Conservation (phyloP, 1,284 basidiomycete genomes). For the Malassezia pachydermatis region DNA sequence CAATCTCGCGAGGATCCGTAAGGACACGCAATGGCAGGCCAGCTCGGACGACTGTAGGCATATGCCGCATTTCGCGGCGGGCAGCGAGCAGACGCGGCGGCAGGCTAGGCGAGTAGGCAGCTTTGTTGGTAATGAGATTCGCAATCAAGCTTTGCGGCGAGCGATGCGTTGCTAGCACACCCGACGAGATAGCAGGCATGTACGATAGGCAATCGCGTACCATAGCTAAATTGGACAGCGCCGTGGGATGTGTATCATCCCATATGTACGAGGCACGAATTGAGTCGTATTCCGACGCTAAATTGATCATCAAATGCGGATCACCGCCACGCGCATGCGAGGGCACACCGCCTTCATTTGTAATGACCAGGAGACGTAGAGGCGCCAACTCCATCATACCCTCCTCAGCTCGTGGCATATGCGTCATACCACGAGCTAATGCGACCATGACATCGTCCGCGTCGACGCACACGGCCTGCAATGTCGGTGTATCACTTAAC, state of each 20-base stretch:
- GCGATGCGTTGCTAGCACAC: slow-evolving; percentile 91
- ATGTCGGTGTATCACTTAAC: slow-evolving; percentile 58
- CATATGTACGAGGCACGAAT: slow-evolving; percentile 85
- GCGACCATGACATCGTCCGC: slow-evolving; percentile 85
- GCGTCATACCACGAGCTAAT: slow-evolving; percentile 73
- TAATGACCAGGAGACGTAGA: slow-evolving; percentile 91
- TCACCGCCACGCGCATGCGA: slow-evolving; percentile 89
- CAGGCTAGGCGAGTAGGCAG: slow-evolving; percentile 84
- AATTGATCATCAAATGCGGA: slow-evolving; percentile 91
- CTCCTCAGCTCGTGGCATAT: slow-evolving; percentile 10
- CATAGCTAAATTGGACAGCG: slow-evolving; percentile 76
- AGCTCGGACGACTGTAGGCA: slow-evolving; percentile 81
- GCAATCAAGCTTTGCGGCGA: slow-evolving; percentile 89
- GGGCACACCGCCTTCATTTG: slow-evolving; percentile 89
- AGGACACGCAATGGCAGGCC: slow-evolving; percentile 79
- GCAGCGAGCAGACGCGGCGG: slow-evolving; percentile 83
- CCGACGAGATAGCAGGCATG: slow-evolving; percentile 87
- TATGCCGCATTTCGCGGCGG: slow-evolving; percentile 72
- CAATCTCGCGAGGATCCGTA: slow-evolving; percentile 57
- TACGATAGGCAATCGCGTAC: slow-evolving; percentile 76
- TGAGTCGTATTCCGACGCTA: slow-evolving; percentile 74
- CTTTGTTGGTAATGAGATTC: slow-evolving; percentile 96
- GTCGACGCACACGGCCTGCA: slow-evolving; percentile 71
- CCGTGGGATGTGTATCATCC: slow-evolving; percentile 69
- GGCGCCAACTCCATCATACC: slow-evolving; percentile 51